Evolutionary conservation across 768 basidiomycete genomes (phyloP).

Genomic region (Leccinum incarnatum): DNA sequence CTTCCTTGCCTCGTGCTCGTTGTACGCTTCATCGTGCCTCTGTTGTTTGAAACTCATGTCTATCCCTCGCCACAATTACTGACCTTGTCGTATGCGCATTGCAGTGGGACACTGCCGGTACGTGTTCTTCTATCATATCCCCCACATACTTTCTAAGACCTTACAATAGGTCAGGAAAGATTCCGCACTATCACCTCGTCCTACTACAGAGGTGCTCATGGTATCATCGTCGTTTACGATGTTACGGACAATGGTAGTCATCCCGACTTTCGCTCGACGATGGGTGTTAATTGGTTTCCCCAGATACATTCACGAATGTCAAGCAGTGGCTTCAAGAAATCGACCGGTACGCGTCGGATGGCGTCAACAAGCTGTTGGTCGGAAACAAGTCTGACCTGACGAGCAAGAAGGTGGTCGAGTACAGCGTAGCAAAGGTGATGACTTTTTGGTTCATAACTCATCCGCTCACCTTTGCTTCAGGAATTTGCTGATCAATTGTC

Average conservation of each 20-base stretch:
- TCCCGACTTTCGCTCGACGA: not conserved
- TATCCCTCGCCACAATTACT: conserved; percentile 1
- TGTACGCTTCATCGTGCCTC: not conserved
- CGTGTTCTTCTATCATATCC: conserved; percentile 15
- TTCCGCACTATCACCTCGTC: conserved; percentile 99
- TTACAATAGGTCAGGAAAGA: conserved; percentile 79
- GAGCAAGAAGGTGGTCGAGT: conserved; percentile 93
- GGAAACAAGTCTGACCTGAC: conserved; percentile 99
- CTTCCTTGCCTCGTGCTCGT: conserved; percentile 2
- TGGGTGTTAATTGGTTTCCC: conserved; percentile 6
- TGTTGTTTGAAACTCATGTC: not conserved
- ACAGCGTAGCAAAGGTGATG: conserved; percentile 77
- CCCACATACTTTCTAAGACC: not conserved
- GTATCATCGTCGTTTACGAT: conserved; percentile 98
- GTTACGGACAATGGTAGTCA: conserved; percentile 86
- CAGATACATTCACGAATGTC: conserved; percentile 92
- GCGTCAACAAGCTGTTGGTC: conserved; percentile 97
- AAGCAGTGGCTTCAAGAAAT: conserved; percentile 96
- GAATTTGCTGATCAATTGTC: conserved; percentile 94
- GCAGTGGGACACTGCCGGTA: conserved; percentile 95
- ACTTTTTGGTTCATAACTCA: not conserved
- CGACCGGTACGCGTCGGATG: conserved; percentile 94
- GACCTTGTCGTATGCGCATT: conserved; percentile 16
- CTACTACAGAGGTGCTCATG: conserved; percentile 99
- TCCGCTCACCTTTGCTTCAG: conserved; percentile 36